Base-by-base conservation (phyloP, 2,329 filamentous ascomycete genomes). In the Venturia aucupariae region DNA sequence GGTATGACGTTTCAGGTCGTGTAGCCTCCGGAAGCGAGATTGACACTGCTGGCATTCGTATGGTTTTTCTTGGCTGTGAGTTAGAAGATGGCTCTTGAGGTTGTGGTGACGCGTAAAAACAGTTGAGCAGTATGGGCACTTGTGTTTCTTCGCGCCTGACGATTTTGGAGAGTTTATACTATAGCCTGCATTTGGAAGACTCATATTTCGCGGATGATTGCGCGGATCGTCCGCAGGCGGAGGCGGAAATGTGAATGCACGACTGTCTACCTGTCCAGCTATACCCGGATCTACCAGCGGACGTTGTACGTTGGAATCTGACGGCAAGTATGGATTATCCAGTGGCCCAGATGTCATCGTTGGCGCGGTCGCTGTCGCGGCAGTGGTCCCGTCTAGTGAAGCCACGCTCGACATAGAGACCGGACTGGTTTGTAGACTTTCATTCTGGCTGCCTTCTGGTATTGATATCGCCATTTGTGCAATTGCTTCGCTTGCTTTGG, bases 21-120 rank as follows among this genome's bases (percentile, higher is more conserved):
- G 94, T 62, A 97, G 81, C 68, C 94, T 86, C 64, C 94, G 86
- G 76, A 99, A 99, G 62, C 93, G 87, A 75, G 94, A 90, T 70
- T 93, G 86, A 74, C 94, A 99, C n/a, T 90, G 91, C 67, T 90
- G 87, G 73, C 94, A 99, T 35, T 94, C 85, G 72, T 94, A 99
- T 0, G 94, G 94, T 77, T 99, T 99, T 76, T 99, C 94, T 80
- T 99, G 93, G 71, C 92, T 97, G 76, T 97, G 94, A 0, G 94
- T 97, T 73, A 99, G 84, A 65, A 99, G 83, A 78, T 99, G 94
- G 70, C 92, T 97, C 78, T 97, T 99, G 35, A 97, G 84, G 72
- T 99, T 97, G 74, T 97, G 94, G 73, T 97, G 94, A 55, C 94
- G 86, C 35, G 94, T 99, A 70, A 99, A 99, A 72, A 96, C 94